phyloP scores from a whole-genome alignment of 1,284 basidiomycete genomes.

The Mycena citricolor region DNA sequence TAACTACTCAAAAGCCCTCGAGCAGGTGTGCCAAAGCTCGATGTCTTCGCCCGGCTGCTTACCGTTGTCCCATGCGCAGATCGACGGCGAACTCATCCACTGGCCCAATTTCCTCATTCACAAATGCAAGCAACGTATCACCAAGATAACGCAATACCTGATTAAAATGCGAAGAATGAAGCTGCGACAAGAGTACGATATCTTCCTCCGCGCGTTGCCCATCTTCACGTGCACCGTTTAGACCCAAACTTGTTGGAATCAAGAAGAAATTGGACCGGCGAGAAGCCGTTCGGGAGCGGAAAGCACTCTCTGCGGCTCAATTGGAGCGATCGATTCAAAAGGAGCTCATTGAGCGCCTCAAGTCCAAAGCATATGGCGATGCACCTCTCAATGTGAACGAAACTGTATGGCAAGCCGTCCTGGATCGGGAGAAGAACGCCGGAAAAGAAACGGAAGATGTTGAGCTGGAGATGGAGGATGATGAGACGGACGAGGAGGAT shows the following conservation, averaged over 20 bases:
- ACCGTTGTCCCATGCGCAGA: conserved; percentile 46
- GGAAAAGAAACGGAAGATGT: conserved; percentile 51
- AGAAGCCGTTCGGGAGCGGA: conserved; percentile 90
- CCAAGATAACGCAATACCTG: conserved; percentile 98
- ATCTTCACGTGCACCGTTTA: conserved; percentile 32
- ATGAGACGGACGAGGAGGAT: conserved; percentile 56
- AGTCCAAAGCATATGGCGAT: conserved; percentile 97
- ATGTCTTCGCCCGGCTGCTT: background rate
- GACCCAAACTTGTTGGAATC: conserved; percentile 90
- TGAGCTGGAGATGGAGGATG: conserved; percentile 38
- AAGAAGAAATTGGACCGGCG: conserved; percentile 98
- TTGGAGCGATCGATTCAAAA: conserved; percentile 96
- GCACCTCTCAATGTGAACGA: conserved; percentile 98
- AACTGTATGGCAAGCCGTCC: conserved; percentile 89
- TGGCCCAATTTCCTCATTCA: conserved; percentile 98
- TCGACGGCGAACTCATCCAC: conserved; percentile 92
- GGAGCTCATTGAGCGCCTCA: conserved; percentile 92
- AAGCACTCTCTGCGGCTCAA: conserved; percentile 92
- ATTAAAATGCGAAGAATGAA: conserved; percentile 96
- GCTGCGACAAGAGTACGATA: conserved; percentile 87
- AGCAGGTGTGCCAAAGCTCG: conserved; percentile 62
- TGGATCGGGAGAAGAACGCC: conserved; percentile 74
- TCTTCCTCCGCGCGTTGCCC: conserved; percentile 24
- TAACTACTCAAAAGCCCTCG: conserved; percentile 93
- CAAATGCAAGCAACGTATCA: conserved; percentile 98